phyloP scores from a whole-genome alignment of 208 protist genomes.

The Wallacemonas sp. region DNA sequence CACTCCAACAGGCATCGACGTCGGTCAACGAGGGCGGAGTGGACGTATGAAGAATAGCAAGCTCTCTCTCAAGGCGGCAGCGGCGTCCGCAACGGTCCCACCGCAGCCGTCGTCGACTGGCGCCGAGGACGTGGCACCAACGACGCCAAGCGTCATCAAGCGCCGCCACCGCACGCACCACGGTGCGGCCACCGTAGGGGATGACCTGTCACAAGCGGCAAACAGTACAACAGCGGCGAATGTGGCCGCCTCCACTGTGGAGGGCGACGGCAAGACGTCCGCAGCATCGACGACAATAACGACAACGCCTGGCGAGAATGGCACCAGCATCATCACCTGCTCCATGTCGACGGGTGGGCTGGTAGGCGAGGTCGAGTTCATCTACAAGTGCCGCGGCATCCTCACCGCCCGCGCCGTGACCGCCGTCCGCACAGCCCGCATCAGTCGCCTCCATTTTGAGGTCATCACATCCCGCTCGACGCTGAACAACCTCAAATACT shows the following conservation, averaged over 20 bases:
- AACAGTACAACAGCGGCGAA: neutral
- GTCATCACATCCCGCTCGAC: conserved; percentile 39
- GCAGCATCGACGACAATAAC: too few relatives aligned
- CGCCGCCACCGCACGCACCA: neutral
- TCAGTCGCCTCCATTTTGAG: conserved; percentile 71
- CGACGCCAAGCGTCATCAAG: neutral
- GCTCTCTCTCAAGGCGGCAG: too few relatives aligned
- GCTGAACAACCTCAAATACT: conserved; percentile 52
- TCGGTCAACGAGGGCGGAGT: too few relatives aligned
- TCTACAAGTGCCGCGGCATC: conserved; percentile 56
- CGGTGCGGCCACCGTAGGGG: neutral
- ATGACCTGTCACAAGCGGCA: too few relatives aligned
- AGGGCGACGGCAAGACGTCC: neutral
- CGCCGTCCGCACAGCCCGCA: conserved; percentile 47
- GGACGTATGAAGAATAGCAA: too few relatives aligned
- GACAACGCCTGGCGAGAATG: neutral
- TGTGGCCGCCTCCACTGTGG: neutral
- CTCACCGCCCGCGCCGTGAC: conserved; percentile 40
- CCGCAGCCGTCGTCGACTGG: too few relatives aligned
- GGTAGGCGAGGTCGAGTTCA: conserved; percentile 61
- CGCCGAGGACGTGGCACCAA: neutral
- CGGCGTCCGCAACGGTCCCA: too few relatives aligned
- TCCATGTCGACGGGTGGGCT: conserved; percentile 28
- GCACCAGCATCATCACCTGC: neutral
- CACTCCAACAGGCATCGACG: too few relatives aligned